Base-by-base conservation (phyloP, 2,329 filamentous ascomycete genomes). In the Microsporum canis region DNA sequence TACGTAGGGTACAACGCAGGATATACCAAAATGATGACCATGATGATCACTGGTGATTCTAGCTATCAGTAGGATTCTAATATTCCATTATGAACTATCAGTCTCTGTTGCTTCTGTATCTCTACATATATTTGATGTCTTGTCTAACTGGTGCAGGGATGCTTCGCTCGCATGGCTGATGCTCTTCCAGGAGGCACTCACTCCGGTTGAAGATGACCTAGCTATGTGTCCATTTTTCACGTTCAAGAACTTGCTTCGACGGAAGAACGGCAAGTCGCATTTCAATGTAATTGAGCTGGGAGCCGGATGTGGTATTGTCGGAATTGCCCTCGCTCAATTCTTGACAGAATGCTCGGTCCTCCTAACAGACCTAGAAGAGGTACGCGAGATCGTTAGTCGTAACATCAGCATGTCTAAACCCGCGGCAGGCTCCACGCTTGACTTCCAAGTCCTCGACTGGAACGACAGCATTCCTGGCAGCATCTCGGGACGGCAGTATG, bases 251-350 rank as follows among this genome's bases (percentile, higher is more conserved):
- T 64, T 73, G 31, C 63, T 78, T 43, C 68, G 63, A 53, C 62
- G 63, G 57, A 63, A 65, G 34, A 68, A 62, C 49, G 38, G 66
- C 60, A 67, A 64, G 60, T 66, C 61, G 3, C 64, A 72, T 17
- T 72, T 84, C 3, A 76, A 78, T 58, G 76, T 83, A 36, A 72
- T 89, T 17, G 86, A 89, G 70, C 75, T 89, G 4, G 86, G 87
- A 6, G 81, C 82, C 34, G 87, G 86, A 0, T 87, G 84, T 69
- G 86, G 86, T 39, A 82, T 87, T 60, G 85, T 87, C 7, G 85
- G 86, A 36, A 80, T 88, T 56, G 78, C 80, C n/a, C 72, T 88
- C 14, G 80, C 83, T 2, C 77, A 81, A 61, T 70, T 78, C n/a
- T 71, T 82, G 8, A 73, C 75, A 17, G 74, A 77, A 55, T 80